Evolutionary conservation across 2,329 filamentous ascomycete species (phyloP).

Genomic region (Hymenoscyphus fructigenus): DNA sequence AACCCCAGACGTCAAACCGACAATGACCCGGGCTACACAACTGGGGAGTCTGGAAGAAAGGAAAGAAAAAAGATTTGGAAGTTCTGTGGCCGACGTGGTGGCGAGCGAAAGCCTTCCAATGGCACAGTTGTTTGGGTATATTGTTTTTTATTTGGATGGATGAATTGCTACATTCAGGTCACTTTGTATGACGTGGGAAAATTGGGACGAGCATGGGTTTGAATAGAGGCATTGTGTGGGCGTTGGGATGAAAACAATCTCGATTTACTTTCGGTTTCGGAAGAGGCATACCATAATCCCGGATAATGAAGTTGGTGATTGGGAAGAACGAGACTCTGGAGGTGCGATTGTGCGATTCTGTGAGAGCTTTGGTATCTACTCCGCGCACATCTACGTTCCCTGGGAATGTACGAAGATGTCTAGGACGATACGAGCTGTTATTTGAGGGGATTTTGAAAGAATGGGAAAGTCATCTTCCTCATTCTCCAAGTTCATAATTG

Average conservation of each 20-base stretch:
- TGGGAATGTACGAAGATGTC: too few species aligned
- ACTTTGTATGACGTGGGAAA: slow-evolving; percentile 3
- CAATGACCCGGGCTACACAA: neutral
- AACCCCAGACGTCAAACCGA: neutral
- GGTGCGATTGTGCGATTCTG: neutral
- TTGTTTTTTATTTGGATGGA: neutral
- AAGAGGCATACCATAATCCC: slow-evolving; percentile 2
- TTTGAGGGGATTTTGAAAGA: too few species aligned
- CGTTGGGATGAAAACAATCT: slow-evolving; percentile 5
- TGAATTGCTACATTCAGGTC: neutral
- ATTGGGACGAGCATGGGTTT: neutral
- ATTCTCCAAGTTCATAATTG: too few species aligned
- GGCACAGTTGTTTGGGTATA: neutral
- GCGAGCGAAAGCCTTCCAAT: neutral
- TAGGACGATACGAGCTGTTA: too few species aligned
- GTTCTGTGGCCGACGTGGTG: neutral
- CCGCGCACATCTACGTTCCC: too few species aligned
- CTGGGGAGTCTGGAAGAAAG: neutral
- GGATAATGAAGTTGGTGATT: slow-evolving; percentile 4
- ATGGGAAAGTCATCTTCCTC: too few species aligned
- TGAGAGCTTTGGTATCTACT: neutral
- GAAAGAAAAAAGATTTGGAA: neutral
- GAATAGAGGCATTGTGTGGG: slow-evolving; percentile 10
- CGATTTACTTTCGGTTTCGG: neutral
- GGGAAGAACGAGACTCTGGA: neutral